Percentiles rank a stretch among this genome's conserved stretches.
Evolutionary conservation across 257 asterid species (phyloP).

Genomic region (Salvia rosmarinus): DNA sequence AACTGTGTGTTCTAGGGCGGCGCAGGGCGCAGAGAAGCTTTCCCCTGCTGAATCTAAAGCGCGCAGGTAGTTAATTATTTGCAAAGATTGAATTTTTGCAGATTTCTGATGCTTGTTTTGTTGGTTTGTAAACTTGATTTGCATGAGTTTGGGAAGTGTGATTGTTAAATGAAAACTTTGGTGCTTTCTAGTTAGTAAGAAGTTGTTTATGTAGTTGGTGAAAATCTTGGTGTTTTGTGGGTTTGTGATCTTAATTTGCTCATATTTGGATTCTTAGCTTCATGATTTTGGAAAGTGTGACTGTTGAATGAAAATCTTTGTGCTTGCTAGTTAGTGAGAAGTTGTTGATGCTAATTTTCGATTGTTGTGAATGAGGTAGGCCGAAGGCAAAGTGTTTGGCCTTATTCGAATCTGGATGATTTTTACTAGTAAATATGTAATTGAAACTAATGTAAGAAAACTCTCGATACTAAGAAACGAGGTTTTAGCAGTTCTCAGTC

Average conservation of each 20-base stretch:
- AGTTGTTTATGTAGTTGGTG: not conserved
- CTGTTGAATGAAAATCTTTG: constrained; percentile 9
- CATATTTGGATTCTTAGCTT: not conserved
- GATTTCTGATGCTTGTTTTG: constrained; percentile 18
- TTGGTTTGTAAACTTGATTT: not conserved
- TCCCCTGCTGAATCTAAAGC: constrained; percentile 59
- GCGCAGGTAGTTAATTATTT: constrained; percentile 52
- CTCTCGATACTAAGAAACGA: not conserved
- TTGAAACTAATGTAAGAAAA: not conserved
- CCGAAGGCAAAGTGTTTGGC: not conserved
- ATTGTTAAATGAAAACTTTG: not conserved
- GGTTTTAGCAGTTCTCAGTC: constrained; percentile 26
- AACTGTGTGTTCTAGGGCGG: constrained; percentile 57
- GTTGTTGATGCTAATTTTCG: constrained; percentile 6
- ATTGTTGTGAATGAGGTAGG: constrained; percentile 8
- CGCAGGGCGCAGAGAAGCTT: constrained; percentile 69
- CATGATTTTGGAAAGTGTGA: constrained; percentile 8
- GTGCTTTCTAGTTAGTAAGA: constrained; percentile 30
- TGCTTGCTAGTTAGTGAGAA: constrained; percentile 30
- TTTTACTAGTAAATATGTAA: constrained; percentile 15
- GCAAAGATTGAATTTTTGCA: constrained; percentile 17
- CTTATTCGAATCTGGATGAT: constrained; percentile 16
- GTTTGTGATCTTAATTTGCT: constrained; percentile 9
- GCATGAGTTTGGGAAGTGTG: constrained; percentile 4
- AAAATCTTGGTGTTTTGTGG: not conserved